Conservation (phyloP, 2,329 filamentous ascomycete genomes). For the Trichoderma polysporum region DNA sequence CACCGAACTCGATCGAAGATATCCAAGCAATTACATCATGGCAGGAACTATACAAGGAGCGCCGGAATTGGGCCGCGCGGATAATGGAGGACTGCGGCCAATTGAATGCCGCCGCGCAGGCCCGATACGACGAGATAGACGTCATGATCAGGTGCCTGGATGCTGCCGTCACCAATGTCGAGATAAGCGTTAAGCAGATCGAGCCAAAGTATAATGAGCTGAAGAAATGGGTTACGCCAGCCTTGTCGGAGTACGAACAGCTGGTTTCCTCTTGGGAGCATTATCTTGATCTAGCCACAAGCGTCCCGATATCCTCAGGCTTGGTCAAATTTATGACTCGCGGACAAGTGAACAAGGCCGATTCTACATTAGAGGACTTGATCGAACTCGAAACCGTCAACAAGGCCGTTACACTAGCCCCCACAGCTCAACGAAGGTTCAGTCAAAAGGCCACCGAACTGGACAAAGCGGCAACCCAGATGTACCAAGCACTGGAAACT, state of each 20-base stretch:
- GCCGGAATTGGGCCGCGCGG: slow-evolving; percentile 74
- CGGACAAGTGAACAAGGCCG: slow-evolving; percentile 43
- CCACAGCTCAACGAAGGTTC: slow-evolving; percentile 59
- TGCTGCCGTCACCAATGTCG: slow-evolving; percentile 82
- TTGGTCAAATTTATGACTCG: slow-evolving; percentile 67
- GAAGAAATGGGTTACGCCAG: slow-evolving; percentile 67
- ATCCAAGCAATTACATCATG: slow-evolving; percentile 82
- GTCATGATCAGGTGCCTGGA: slow-evolving; percentile 78
- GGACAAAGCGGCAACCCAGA: slow-evolving; percentile 57
- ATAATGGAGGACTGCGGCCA: slow-evolving; percentile 67
- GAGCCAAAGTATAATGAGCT: slow-evolving; percentile 71
- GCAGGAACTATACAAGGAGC: slow-evolving; percentile 79
- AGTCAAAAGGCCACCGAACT: slow-evolving; percentile 59
- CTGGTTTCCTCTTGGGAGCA: slow-evolving; percentile 66
- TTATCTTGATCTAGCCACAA: slow-evolving; percentile 63
- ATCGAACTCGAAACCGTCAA: slow-evolving; percentile 72
- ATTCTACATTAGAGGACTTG: slow-evolving; percentile 69
- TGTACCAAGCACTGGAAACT: slow-evolving; percentile 61
- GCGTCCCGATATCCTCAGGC: slow-evolving; percentile 61
- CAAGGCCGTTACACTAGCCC: slow-evolving; percentile 67
- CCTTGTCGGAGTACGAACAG: slow-evolving; percentile 65
- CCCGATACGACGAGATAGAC: slow-evolving; percentile 70
- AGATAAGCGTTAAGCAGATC: slow-evolving; percentile 69
- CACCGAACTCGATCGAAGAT: slow-evolving; percentile 81
- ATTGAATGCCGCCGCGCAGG: slow-evolving; percentile 61